These are phyloP conservation scores for Sphaerulina populicola DNA, from an alignment of 2,329 filamentous ascomycete genomes.

Conservation along the genomic window DNA sequence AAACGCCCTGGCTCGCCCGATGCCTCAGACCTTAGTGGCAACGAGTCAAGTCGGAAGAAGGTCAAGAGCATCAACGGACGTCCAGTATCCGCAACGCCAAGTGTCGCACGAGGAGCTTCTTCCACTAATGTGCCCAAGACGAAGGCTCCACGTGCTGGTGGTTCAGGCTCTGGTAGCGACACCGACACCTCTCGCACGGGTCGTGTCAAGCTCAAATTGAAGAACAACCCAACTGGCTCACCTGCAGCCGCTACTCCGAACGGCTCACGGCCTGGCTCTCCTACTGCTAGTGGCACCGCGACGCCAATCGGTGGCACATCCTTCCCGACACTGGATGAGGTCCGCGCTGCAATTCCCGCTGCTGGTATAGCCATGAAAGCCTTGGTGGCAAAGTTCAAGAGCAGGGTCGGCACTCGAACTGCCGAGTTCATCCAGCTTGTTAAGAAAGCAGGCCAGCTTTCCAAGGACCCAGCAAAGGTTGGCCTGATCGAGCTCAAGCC, in stretches of 20 bases:
- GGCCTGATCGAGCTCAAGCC: constrained; percentile 23
- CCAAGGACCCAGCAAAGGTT: constrained; percentile 20
- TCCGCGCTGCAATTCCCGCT: constrained; percentile 38
- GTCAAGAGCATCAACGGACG: constrained; percentile 35
- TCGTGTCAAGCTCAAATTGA: constrained; percentile 51
- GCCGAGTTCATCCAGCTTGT: constrained; percentile 39
- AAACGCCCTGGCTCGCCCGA: constrained; percentile 84
- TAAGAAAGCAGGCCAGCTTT: constrained; percentile 31
- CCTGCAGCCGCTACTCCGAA: constrained; percentile 32
- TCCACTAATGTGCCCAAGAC: constrained; percentile 15
- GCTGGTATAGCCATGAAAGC: constrained; percentile 39
- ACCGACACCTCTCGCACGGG: constrained; percentile 59
- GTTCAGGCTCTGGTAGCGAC: constrained; percentile 58
- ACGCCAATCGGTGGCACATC: constrained; percentile 12
- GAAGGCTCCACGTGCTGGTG: constrained; percentile 12
- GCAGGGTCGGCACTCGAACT: constrained; percentile 34
- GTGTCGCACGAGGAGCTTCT: constrained; percentile 23
- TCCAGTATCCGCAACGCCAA: constrained; percentile 31
- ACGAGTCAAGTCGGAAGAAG: constrained; percentile 78
- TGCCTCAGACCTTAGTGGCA: constrained; percentile 82
- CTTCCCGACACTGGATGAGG: constrained; percentile 40
- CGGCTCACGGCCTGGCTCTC: constrained; percentile 31
- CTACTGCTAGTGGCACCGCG: constrained; percentile 22
- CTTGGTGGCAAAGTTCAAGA: constrained; percentile 38
- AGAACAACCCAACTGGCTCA: constrained; percentile 40